Evolutionary conservation across 805 yeast species (phyloP), one percentile per base, ranked within the genome.

Genomic region (Helenozyma baotianmanensis): DNA sequence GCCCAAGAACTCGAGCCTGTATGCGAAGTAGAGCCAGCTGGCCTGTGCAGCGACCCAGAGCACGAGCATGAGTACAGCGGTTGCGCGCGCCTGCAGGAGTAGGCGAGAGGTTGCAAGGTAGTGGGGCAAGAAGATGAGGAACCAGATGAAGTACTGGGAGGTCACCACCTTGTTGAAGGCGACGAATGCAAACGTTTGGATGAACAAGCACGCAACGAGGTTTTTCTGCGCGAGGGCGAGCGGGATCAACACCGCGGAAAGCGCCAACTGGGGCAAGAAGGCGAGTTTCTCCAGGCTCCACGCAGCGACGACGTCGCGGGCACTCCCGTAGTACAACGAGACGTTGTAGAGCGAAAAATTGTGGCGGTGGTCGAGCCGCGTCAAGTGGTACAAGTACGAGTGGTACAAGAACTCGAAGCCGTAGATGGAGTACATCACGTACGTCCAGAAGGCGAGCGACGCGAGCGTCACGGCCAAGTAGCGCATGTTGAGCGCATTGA

Each of bases 81-180:
- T 51, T 14, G 28, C 29, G 19, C 19, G 19, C 19, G 19, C 19
- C n/a, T n/a, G n/a, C 0, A 54, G 40, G 1, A 60, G 37, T 1
- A 56, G 36, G 2, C 48, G 54, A 0, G 86, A 66, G 7, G 60
- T 52, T 2, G 80, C 64, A 6, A 87, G 53, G 48, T 65, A 80
- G 34, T 84, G 75, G 2, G 98, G 97, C 26, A 90, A 56, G 43
- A 89, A 76, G 10, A 88, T 83, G 47, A 92, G 61, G 51, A 82
- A 92, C 98, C 98, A 92, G 41, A 90, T 76, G 58, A 92, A 92
- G 59, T 92, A 92, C 62, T 92, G 98, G 1, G 96, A 86, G 0
- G 98, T 92, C 50, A 88, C 62, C 40, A 90, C 89, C 40, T 67
- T 67, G 46, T 67, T 67, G 44, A 65, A 63, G 14, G 63, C 50